Percentiles rank a stretch among this genome's conserved stretches.
Conservation (phyloP, 345 rosid species). For the Lenwebbia sp. region DNA sequence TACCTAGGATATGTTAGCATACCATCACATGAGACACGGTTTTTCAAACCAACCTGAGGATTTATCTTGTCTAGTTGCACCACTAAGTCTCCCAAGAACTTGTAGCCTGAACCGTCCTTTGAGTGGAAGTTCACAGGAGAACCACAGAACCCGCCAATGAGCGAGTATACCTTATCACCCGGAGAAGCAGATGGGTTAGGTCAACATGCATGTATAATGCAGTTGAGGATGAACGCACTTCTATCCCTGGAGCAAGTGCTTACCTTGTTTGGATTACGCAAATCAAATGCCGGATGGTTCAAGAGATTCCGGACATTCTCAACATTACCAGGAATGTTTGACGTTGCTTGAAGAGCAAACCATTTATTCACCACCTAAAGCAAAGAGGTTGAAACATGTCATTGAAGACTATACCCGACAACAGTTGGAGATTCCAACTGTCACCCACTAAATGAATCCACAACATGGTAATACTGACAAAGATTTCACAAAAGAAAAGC, state of each 20-base stretch:
- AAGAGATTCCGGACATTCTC: slow-evolving; percentile 68
- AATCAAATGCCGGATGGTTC: slow-evolving; percentile 80
- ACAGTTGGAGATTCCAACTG: background rate
- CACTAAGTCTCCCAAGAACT: slow-evolving; percentile 89
- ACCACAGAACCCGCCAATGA: slow-evolving; percentile 73
- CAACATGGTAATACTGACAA: background rate
- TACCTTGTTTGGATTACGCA: slow-evolving; percentile 91
- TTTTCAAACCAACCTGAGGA: slow-evolving; percentile 55
- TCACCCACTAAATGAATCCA: background rate
- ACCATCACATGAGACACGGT: background rate
- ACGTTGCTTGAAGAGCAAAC: slow-evolving; percentile 89
- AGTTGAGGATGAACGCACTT: background rate
- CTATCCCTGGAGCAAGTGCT: background rate
- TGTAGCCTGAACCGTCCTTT: slow-evolving; percentile 91
- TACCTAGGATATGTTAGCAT: background rate
- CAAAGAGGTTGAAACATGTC: background rate
- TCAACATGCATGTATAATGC: background rate
- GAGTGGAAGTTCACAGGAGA: slow-evolving; percentile 95
- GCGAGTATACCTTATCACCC: slow-evolving; percentile 55
- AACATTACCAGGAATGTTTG: slow-evolving; percentile 77
- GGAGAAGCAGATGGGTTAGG: background rate
- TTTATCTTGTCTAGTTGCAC: slow-evolving; percentile 84
- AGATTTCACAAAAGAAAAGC: background rate
- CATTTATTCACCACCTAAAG: slow-evolving; percentile 90
- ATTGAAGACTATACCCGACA: background rate